Evolutionary conservation across 345 rosid genomes (phyloP).

Genomic region (Arabidopsis thaliana): TAIR10.1 NC_003075.7:16541001-16541500

Average conservation of each 20-base stretch:
- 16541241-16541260: constrained; percentile 66
- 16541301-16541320: background rate
- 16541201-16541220: constrained; percentile 77
- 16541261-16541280: constrained; percentile 68
- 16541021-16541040: constrained; percentile 88
- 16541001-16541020: constrained; percentile 51
- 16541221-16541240: constrained; percentile 66
- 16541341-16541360: constrained; percentile 15
- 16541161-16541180: background rate
- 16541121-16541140: constrained; percentile 13
- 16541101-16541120: constrained; percentile 58
- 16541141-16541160: background rate
- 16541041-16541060: constrained; percentile 79
- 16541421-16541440: constrained; percentile 27
- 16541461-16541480: constrained; percentile 68
- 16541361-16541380: background rate
- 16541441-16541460: constrained; percentile 32
- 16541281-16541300: constrained; percentile 64
- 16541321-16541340: background rate
- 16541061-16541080: constrained; percentile 87
- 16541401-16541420: background rate
- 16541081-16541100: constrained; percentile 79
- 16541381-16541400: background rate
- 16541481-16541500: constrained; percentile 41
- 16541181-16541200: background rate